Base-by-base conservation (phyloP, 441 rosid species). In the Theobroma grandiflorum region DNA sequence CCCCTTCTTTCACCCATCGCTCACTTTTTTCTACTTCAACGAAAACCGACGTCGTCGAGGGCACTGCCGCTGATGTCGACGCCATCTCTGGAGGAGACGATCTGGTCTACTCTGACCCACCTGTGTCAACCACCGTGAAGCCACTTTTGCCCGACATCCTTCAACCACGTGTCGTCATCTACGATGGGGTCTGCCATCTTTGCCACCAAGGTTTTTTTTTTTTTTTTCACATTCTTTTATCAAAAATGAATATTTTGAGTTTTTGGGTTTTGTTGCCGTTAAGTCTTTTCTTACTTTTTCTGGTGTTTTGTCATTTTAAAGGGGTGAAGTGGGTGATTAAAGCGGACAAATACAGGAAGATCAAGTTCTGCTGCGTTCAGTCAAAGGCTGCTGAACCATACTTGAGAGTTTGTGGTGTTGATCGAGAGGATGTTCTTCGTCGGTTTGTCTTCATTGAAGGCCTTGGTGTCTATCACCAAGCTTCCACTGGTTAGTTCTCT, bases 131-230 rank as follows among this genome's bases (percentile, higher is more conserved):
- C 42, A 66, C 85, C 57, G 75, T 82, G 38, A 87, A 79, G 76
- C 85, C 90, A 42, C 71, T 74, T 50, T 31, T 70, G 22, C 91
- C 93, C 69, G 74, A 84, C 68, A 66, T 90, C 72, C 96, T 96
- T 43, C 97, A 96, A 91, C 98, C 98, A 37, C 91, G 98, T 55
- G 98, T 94, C 81, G 98, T 93, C 57, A 82, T 96, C 72, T 96
- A 89, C 80, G 98, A 96, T 80, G 98, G 98, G 50, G 98, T 96
- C 83, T 96, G 98, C 84, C 98, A 88, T 86, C 98, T 96, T 89
- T 96, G 99, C 89, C 97, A 96, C 85, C 81, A 93, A 88, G 98
- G 98, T 90, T 83, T 47, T 38, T 53, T 31, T 59, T 37, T 58
- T 26, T 68, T 18, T 35, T 73, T 47, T 45, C 1, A 3, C 33